These are phyloP conservation scores for Cercospora zeae-maydis DNA, from an alignment of 2,329 filamentous ascomycete species.

Conservation along the genomic window DNA sequence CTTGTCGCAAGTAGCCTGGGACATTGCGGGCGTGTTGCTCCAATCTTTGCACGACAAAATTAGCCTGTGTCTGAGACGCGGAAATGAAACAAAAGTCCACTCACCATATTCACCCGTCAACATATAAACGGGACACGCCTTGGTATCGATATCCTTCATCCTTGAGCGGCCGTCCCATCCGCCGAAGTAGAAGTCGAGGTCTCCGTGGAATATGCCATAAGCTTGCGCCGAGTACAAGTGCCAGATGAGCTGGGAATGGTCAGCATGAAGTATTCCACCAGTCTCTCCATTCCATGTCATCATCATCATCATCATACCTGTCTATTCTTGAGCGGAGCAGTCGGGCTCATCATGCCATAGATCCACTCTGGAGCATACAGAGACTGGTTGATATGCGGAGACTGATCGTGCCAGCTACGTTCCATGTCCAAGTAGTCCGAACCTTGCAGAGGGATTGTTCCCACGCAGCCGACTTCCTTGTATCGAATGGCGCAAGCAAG, in stretches of 20 bases:
- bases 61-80: background rate
- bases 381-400: conserved; percentile 48
- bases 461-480: conserved; percentile 47
- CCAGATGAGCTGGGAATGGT: conserved; percentile 45
- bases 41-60: conserved; percentile 34
- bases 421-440: conserved; percentile 44
- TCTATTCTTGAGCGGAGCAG: conserved; percentile 43
- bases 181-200: conserved; percentile 52
- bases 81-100: background rate
- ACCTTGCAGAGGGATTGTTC: conserved; percentile 48
- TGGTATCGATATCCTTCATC: conserved; percentile 43
- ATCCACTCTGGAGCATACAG: conserved; percentile 47
- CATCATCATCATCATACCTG: conserved; percentile 20
- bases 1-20: conserved; percentile 47
- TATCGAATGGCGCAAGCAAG: conserved; percentile 47
- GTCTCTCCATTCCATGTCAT: conserved; percentile 35
- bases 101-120: conserved; percentile 47
- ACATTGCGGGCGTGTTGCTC: conserved; percentile 48
- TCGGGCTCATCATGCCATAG: conserved; percentile 50
- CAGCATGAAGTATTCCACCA: conserved; percentile 35
- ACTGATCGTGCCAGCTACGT: conserved; percentile 44
- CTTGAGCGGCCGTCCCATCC: conserved; percentile 49
- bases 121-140: conserved; percentile 51
- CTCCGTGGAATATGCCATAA: conserved; percentile 52
- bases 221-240: conserved; percentile 50